Evolutionary conservation across 495 filamentous ascomycete species (phyloP).

Genomic region (Hapsidospora chrysogenum): DNA sequence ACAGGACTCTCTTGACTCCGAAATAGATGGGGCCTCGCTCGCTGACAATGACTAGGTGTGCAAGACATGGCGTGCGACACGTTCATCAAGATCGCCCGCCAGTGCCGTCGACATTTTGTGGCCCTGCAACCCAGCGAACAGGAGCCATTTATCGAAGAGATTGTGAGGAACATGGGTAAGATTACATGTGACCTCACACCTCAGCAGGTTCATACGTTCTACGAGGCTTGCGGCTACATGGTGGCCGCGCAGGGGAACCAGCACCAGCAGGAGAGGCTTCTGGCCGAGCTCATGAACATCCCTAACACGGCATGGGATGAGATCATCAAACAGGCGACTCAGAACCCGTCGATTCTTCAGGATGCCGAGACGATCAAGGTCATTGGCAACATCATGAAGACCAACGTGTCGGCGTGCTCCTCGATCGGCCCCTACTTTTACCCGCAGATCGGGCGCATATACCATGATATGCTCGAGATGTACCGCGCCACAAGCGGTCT

Average conservation of each 20-base stretch:
- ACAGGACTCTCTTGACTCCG: not conserved
- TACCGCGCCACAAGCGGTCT: constrained; percentile 90
- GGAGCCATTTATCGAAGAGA: constrained; percentile 97
- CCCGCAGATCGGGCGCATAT: constrained; percentile 96
- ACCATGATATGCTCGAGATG: constrained; percentile 98
- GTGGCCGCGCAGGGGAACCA: constrained; percentile 94
- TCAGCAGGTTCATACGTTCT: constrained; percentile 97
- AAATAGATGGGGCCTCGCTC: too few relatives aligned
- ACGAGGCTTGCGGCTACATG: constrained; percentile 98
- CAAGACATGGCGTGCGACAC: constrained; percentile 99
- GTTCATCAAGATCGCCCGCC: constrained; percentile 99
- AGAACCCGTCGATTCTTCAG: constrained; percentile 67
- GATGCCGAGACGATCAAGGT: constrained; percentile 92
- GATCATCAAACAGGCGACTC: constrained; percentile 73
- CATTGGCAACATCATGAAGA: constrained; percentile 99
- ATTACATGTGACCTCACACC: constrained; percentile 91
- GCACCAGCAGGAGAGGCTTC: constrained; percentile 73
- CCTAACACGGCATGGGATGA: constrained; percentile 91
- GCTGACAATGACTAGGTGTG: constrained; percentile 49
- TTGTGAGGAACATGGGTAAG: constrained; percentile 83
- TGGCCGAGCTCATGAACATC: constrained; percentile 79
- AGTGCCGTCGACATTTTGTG: constrained; percentile 94
- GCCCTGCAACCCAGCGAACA: constrained; percentile 85
- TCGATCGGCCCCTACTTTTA: constrained; percentile 96
- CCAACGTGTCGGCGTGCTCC: constrained; percentile 90